A percentile compares a stretch with the other conserved stretches of the same genome.
phyloP scores from a whole-genome alignment of 768 basidiomycete species.

The Termitomyces sp. region DNA sequence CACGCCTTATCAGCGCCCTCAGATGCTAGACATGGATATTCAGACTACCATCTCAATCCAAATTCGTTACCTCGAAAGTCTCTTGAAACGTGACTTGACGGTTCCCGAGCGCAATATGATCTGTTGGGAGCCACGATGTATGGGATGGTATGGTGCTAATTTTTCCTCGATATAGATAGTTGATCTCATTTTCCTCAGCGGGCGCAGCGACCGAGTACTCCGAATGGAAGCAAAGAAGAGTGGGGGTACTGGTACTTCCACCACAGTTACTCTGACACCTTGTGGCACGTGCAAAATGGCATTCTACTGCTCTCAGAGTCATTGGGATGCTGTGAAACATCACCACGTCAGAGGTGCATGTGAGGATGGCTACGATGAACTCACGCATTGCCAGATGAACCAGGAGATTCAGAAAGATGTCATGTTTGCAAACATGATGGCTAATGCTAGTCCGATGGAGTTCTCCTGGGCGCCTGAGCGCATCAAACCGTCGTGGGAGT shows the following conservation, averaged over 20 bases:
- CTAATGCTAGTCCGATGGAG: neutral
- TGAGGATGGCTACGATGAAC: conserved; percentile 14
- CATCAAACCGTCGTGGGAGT: conserved; percentile 17
- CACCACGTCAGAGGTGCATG: conserved; percentile 14
- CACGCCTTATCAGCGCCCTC: conserved; percentile 10
- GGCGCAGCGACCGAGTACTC: conserved; percentile 18
- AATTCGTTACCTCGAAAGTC: neutral
- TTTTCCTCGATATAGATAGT: neutral
- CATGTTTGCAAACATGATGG: neutral
- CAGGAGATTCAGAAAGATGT: conserved; percentile 8
- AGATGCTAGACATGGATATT: conserved; percentile 1
- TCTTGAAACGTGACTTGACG: conserved; percentile 3
- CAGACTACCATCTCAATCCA: neutral
- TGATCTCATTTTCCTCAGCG: conserved; percentile 8
- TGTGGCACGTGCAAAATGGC: conserved; percentile 18
- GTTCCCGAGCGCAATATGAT: conserved; percentile 12
- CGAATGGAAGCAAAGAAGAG: conserved; percentile 13
- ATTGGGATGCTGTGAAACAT: conserved; percentile 15
- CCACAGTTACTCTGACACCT: conserved; percentile 9
- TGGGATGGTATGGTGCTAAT: conserved; percentile 10
- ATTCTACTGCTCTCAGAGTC: conserved; percentile 20
- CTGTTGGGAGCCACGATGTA: conserved; percentile 18
- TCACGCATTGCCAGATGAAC: conserved; percentile 22
- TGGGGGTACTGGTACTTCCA: neutral
- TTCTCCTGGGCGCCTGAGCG: conserved; percentile 25